Evolutionary conservation across 352 stramenopile species (phyloP).

Genomic region (Aphanomyces euteiches): DNA sequence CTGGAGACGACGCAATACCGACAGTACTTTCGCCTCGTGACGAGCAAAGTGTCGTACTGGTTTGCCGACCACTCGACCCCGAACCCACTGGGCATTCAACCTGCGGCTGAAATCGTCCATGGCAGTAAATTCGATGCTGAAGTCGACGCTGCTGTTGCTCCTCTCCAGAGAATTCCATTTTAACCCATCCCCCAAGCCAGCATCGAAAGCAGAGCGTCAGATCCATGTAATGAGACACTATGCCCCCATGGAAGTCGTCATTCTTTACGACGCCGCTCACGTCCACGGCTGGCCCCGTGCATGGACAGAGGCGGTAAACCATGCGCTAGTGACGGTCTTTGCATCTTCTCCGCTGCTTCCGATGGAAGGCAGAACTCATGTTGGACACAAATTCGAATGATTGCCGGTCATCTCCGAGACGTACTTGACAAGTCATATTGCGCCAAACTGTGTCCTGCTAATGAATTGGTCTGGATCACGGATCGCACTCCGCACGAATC

Average conservation of each 20-base stretch:
- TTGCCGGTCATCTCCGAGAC: neutral
- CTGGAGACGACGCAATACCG: slow-evolving; percentile 10
- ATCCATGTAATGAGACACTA: too few relatives aligned
- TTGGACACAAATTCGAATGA: too few relatives aligned
- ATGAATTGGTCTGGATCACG: slow-evolving; percentile 32
- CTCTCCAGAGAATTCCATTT: too few relatives aligned
- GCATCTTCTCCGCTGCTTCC: too few relatives aligned
- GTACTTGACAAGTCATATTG: neutral
- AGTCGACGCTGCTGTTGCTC: neutral
- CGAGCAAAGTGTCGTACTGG: slow-evolving; percentile 31
- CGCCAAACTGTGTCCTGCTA: neutral
- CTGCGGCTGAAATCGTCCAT: slow-evolving; percentile 25
- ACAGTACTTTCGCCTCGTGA: slow-evolving; percentile 34
- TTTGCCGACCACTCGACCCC: slow-evolving; percentile 33
- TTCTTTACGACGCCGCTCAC: too few relatives aligned
- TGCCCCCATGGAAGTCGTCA: too few relatives aligned
- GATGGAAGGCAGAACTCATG: too few relatives aligned
- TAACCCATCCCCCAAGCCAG: too few relatives aligned
- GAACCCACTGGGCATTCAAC: slow-evolving; percentile 31
- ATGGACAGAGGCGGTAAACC: too few relatives aligned
- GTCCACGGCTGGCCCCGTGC: too few relatives aligned
- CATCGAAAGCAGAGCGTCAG: too few relatives aligned
- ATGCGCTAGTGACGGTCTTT: too few relatives aligned
- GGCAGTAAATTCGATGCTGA: slow-evolving; percentile 28
- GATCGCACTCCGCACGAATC: slow-evolving; percentile 33